Percentiles rank a stretch among this genome's conserved stretches.
Evolutionary conservation across 345 rosid species (phyloP).

Genomic region (Eucalyptus sp.): DNA sequence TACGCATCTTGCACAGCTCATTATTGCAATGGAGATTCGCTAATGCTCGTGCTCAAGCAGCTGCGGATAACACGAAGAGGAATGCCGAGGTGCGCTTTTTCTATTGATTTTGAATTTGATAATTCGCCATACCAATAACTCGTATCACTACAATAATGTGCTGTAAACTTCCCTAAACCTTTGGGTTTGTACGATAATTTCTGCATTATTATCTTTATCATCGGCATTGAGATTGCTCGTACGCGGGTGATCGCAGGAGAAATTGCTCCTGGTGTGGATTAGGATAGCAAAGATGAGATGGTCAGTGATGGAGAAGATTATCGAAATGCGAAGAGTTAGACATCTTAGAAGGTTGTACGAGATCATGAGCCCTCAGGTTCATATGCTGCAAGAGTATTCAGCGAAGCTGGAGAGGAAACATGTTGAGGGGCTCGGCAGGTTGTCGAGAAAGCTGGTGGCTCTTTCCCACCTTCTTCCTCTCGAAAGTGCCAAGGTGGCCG

Average conservation of each 20-base stretch:
- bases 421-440: constrained; percentile 42
- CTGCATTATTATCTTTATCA: neutral
- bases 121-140: fast-evolving
- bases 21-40: constrained; percentile 54
- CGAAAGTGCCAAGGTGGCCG: constrained; percentile 38
- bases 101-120: neutral
- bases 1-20: constrained; percentile 32
- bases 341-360: constrained; percentile 28
- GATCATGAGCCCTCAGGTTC: constrained; percentile 31
- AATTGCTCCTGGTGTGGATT: constrained; percentile 20
- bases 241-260: constrained; percentile 14
- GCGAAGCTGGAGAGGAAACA: constrained; percentile 33
- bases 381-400: constrained; percentile 35
- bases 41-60: constrained; percentile 42
- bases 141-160: neutral
- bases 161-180: neutral
- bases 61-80: constrained; percentile 13
- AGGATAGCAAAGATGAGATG: neutral
- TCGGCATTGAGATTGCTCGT: neutral
- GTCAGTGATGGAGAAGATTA: neutral
- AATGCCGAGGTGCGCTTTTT: constrained; percentile 27
- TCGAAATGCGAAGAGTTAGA: constrained; percentile 20
- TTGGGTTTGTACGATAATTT: neutral
- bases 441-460: constrained; percentile 53
- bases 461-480: constrained; percentile 28